These are phyloP conservation scores for Monilinia aucupariae DNA, from an alignment of 2,329 filamentous ascomycete species.

Conservation along the genomic window DNA sequence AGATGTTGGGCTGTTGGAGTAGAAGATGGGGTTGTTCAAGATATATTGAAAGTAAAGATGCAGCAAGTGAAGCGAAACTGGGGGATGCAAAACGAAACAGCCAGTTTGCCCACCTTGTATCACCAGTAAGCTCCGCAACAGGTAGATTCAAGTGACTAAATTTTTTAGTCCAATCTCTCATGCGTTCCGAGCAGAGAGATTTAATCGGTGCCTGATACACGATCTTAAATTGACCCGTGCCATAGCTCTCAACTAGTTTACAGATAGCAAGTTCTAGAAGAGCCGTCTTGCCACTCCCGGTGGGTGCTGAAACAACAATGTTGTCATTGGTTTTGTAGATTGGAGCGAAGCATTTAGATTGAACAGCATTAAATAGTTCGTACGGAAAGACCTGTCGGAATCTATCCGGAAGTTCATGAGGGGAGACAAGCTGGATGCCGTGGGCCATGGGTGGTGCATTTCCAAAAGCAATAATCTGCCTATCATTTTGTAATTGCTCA, in stretches of 20 bases:
- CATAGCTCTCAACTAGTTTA: constrained; percentile 54
- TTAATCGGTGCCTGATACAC: constrained; percentile 84
- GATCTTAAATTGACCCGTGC: constrained; percentile 64
- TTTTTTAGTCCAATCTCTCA: constrained; percentile 71
- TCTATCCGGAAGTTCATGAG: constrained; percentile 60
- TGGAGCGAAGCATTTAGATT: constrained; percentile 68
- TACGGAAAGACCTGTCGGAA: constrained; percentile 68
- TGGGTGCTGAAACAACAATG: constrained; percentile 73
- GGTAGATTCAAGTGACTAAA: constrained; percentile 62
- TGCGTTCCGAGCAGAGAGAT: constrained; percentile 70
- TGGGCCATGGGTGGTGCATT: constrained; percentile 33
- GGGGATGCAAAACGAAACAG: not conserved
- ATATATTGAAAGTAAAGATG: not conserved
- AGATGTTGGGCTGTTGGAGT: not conserved
- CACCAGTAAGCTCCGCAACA: constrained; percentile 76
- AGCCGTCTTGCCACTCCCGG: constrained; percentile 79
- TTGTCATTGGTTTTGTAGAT: constrained; percentile 68
- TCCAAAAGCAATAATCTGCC: constrained; percentile 21
- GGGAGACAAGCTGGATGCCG: constrained; percentile 55
- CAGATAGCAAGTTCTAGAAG: constrained; percentile 80
- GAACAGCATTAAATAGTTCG: constrained; percentile 72
- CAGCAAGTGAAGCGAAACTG: not conserved
- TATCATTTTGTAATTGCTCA: not conserved
- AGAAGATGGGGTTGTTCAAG: not conserved
- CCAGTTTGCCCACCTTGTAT: constrained; percentile 44